phyloP scores from a whole-genome alignment of 495 filamentous ascomycete genomes.

The Aspergillus affinis region DNA sequence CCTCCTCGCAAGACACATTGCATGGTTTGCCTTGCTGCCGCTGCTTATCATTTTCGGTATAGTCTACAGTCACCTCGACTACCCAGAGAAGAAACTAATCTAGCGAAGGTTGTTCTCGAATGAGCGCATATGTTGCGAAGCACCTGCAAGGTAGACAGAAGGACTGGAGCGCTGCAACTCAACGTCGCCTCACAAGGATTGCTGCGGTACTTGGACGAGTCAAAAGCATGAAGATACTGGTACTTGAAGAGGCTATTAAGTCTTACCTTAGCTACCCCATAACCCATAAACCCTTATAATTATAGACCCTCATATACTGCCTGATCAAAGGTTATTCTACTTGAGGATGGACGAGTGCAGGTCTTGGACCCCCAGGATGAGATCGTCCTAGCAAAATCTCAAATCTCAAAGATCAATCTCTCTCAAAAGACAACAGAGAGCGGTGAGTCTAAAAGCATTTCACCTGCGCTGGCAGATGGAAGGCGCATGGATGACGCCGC shows the following conservation, averaged over 20 bases:
- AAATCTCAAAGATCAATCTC: too few species aligned
- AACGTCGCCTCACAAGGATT: constrained; percentile 49
- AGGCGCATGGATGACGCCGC: background rate
- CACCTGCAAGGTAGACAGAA: constrained; percentile 27
- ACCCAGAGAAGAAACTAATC: background rate
- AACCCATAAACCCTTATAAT: too few species aligned
- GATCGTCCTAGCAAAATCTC: constrained; percentile 23
- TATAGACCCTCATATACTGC: too few species aligned
- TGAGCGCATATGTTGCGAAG: constrained; percentile 28
- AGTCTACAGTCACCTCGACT: constrained; percentile 2
- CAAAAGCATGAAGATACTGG: constrained; percentile 59
- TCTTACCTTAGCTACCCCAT: too few species aligned
- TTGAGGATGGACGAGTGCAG: too few species aligned
- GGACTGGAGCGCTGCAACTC: constrained; percentile 52
- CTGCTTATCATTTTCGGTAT: constrained; percentile 44
- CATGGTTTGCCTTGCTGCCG: constrained; percentile 46
- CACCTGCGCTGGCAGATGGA: constrained; percentile 37
- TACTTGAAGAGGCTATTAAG: constrained; percentile 24
- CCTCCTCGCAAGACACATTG: constrained; percentile 50
- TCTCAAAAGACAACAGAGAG: too few species aligned
- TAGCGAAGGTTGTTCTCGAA: constrained; percentile 19
- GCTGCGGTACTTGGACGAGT: constrained; percentile 47
- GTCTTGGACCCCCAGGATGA: constrained; percentile 30
- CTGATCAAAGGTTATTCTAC: too few species aligned
- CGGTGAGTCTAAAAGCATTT: constrained; percentile 39